phyloP scores from a whole-genome alignment of 2,329 filamentous ascomycete species.

The Clathrospora elynae region DNA sequence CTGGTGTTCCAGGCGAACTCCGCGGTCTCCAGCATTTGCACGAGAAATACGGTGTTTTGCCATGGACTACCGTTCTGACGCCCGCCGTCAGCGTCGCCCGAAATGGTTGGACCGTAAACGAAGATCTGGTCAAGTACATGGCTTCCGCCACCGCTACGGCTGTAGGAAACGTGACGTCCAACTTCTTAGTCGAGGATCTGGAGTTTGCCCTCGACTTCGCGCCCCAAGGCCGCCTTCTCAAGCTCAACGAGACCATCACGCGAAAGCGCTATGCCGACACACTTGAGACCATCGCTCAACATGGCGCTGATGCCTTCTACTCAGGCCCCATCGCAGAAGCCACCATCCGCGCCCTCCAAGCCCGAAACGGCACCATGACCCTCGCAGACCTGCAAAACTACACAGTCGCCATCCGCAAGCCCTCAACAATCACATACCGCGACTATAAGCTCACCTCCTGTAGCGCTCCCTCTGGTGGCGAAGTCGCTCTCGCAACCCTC shows the following conservation, averaged over 20 bases:
- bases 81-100: conserved; percentile 74
- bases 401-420: conserved; percentile 65
- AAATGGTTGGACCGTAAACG: conserved; percentile 64
- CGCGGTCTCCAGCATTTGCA: conserved; percentile 81
- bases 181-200: conserved; percentile 76
- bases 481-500: conserved; percentile 73
- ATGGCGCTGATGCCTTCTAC: conserved; percentile 78
- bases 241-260: conserved; percentile 77
- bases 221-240: conserved; percentile 74
- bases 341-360: conserved; percentile 71
- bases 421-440: conserved; percentile 61
- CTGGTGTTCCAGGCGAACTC: conserved; percentile 74
- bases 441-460: conserved; percentile 72
- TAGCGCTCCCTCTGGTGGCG: conserved; percentile 77
- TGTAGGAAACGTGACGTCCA: conserved; percentile 43
- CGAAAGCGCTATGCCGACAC: conserved; percentile 80
- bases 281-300: conserved; percentile 73
- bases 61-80: conserved; percentile 67
- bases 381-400: conserved; percentile 78
- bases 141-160: conserved; percentile 50
- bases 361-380: conserved; percentile 82
- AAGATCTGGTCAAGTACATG: conserved; percentile 79
- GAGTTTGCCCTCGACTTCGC: conserved; percentile 89
- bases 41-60: conserved; percentile 64
- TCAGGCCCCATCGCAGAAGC: conserved; percentile 72